These are phyloP conservation scores for Phytophthora parvispora DNA, from an alignment of 352 stramenopile genomes.

Conservation along the genomic window DNA sequence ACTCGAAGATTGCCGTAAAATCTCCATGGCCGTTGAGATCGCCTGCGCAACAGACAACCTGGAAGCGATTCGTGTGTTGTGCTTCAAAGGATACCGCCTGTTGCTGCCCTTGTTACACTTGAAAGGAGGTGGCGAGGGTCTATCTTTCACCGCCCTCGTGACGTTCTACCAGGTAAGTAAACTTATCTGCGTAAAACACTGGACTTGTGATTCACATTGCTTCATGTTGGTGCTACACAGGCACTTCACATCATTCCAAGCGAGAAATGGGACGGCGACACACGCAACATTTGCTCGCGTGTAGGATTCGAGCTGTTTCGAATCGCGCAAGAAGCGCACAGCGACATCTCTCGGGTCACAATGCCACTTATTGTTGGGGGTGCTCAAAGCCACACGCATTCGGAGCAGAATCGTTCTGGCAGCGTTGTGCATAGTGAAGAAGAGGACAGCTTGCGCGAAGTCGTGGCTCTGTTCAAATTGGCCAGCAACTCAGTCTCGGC, in stretches of 20 bases:
- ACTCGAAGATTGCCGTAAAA: conserved; percentile 55
- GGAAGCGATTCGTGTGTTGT: conserved; percentile 58
- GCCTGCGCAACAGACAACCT: conserved; percentile 57
- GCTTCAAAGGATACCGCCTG: conserved; percentile 78
- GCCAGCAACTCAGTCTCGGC: conserved; percentile 2
- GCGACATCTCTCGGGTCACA: conserved; percentile 22
- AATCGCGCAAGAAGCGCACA: conserved; percentile 37
- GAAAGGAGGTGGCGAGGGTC: conserved; percentile 39
- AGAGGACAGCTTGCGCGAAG: conserved; percentile 29
- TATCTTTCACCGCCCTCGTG: conserved; percentile 63
- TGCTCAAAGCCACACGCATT: neutral
- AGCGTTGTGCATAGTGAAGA: conserved; percentile 6
- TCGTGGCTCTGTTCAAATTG: conserved; percentile 33
- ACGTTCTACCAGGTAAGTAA: conserved; percentile 64
- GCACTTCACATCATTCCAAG: conserved; percentile 34
- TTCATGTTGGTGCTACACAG: conserved; percentile 1
- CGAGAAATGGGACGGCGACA: conserved; percentile 59
- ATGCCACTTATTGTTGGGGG: conserved; percentile 30
- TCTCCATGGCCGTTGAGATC: conserved; percentile 74
- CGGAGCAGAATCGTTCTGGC: neutral
- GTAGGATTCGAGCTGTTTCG: conserved; percentile 75
- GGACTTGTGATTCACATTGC: neutral
- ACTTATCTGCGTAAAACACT: neutral
- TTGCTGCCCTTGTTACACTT: conserved; percentile 78
- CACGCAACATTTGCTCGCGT: conserved; percentile 55